Evolutionary conservation across 805 yeast genomes (phyloP).

Genomic region (Ogataea thermomethanolica): DNA sequence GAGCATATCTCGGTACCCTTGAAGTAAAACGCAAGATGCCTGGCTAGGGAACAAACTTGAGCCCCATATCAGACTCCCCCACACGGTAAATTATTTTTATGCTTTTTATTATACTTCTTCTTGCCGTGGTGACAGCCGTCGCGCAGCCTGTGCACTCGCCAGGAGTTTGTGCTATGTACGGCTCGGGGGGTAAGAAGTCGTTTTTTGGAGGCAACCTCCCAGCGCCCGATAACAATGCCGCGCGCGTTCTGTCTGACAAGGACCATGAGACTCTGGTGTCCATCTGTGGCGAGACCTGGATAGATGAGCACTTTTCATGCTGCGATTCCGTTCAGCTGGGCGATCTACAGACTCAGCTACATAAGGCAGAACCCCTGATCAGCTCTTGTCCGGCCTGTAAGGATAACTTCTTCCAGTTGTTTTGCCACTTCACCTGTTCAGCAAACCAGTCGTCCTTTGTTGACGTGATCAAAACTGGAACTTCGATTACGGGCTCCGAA

Average conservation of each 20-base stretch:
- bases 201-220: conserved; percentile 80
- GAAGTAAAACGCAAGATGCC: no score
- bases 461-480: conserved; percentile 53
- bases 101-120: conserved; percentile 6
- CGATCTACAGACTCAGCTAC: conserved; percentile 53
- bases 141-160: conserved; percentile 29
- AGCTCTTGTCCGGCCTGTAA: conserved; percentile 94
- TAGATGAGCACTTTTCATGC: conserved; percentile 49
- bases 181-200: conserved; percentile 70
- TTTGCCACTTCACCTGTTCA: conserved; percentile 88
- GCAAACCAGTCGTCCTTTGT: conserved; percentile 76
- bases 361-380: conserved; percentile 74
- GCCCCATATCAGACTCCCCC: no score
- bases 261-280: conserved; percentile 44
- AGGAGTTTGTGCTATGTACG: conserved; percentile 56
- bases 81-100: conserved; percentile 1
- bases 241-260: conserved; percentile 45
- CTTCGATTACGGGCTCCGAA: conserved; percentile 46
- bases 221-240: conserved; percentile 56
- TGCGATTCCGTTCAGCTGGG: conserved; percentile 65
- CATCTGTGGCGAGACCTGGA: conserved; percentile 75
- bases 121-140: conserved; percentile 7
- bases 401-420: conserved; percentile 77
- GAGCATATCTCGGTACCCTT: no score
- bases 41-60: no score